A percentile compares a stretch with the other conserved stretches of the same genome.
Evolutionary conservation across 2,329 filamentous ascomycete genomes (phyloP).

Genomic region (Colletotrichum trifolii): DNA sequence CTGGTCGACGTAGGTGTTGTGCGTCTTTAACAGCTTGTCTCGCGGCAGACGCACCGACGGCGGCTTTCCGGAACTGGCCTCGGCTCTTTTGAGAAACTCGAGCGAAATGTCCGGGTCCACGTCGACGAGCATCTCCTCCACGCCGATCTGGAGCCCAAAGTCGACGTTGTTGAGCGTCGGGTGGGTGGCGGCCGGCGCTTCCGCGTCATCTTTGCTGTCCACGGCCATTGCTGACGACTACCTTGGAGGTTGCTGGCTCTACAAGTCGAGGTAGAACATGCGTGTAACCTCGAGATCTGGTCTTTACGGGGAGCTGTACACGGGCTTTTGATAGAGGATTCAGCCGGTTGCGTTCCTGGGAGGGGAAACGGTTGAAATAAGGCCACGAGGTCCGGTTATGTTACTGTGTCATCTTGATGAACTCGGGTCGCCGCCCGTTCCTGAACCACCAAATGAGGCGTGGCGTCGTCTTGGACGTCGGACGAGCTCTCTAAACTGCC

Average conservation of each 20-base stretch:
- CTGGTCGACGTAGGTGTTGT: constrained; percentile 38
- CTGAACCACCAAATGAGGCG: not conserved
- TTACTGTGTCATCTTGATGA: constrained; percentile 4
- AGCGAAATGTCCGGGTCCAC: constrained; percentile 40
- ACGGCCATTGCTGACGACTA: constrained; percentile 5
- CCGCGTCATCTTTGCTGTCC: not conserved
- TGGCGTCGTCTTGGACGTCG: not conserved
- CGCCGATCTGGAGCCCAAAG: constrained; percentile 36
- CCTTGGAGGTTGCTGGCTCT: not conserved
- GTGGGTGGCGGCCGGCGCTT: not conserved
- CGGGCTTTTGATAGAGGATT: too few species aligned
- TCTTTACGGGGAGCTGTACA: too few species aligned
- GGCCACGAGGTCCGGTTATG: too few species aligned
- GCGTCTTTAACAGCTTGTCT: constrained; percentile 34
- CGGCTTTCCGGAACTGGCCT: constrained; percentile 38
- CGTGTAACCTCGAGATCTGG: not conserved
- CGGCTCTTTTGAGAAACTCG: constrained; percentile 38
- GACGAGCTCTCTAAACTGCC: not conserved
- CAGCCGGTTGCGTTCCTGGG: too few species aligned
- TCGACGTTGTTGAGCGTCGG: constrained; percentile 34
- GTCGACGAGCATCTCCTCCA: constrained; percentile 39
- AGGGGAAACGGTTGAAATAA: not conserved
- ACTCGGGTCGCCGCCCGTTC: constrained; percentile 3
- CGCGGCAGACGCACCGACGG: constrained; percentile 29
- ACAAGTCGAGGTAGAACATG: not conserved